Evolutionary conservation across 1,284 basidiomycete genomes (phyloP).

Genomic region (Porodaedalea pini): DNA sequence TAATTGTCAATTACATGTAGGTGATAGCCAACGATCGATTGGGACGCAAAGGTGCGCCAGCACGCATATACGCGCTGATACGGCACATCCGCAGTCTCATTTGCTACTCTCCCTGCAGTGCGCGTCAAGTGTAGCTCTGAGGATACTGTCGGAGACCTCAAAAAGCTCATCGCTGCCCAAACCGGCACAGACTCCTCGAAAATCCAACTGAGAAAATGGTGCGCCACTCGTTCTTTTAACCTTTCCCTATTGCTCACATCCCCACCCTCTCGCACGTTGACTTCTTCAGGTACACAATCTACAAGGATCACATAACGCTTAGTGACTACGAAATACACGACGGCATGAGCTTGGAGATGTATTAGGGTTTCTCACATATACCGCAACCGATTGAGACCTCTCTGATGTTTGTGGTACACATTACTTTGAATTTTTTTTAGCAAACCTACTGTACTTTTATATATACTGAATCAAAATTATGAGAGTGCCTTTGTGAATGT

Average conservation of each 20-base stretch:
- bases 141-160: conserved; percentile 95
- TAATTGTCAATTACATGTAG: neutral
- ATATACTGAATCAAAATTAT: no score
- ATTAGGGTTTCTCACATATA: conserved; percentile 40
- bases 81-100: neutral
- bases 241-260: neutral
- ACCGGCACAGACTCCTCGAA: conserved; percentile 84
- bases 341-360: conserved; percentile 94
- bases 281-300: conserved; percentile 75
- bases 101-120: no score
- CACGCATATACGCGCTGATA: neutral
- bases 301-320: conserved; percentile 93
- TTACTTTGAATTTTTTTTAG: no score
- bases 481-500: no score
- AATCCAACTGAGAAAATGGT: conserved; percentile 98
- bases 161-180: conserved; percentile 95
- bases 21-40: conserved; percentile 35
- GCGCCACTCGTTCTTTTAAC: conserved; percentile 28
- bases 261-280: neutral
- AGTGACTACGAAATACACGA: conserved; percentile 93
- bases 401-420: neutral
- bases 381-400: neutral
- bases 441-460: no score
- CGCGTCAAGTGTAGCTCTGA: conserved; percentile 91
- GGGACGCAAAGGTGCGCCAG: conserved; percentile 80